Evolutionary conservation across 306 rosid species (phyloP), one percentile per base, ranked within the genome.

Genomic region (Sindora glabra): DNA sequence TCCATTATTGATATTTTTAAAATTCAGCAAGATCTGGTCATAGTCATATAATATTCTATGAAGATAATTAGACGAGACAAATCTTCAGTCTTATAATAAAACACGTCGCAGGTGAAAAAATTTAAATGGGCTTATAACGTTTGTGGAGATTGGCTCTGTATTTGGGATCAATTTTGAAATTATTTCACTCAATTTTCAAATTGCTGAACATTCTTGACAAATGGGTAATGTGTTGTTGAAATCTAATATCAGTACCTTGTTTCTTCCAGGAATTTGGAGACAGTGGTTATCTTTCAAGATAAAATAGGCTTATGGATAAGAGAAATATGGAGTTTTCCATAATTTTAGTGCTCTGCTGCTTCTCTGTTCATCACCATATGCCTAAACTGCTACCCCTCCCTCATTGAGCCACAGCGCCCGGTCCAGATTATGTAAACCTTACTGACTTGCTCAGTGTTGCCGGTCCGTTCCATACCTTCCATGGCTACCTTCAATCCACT

Each of bases 401-500:
- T 57, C n/a, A 81, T 58, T 75, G 92, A 7, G 95, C 99, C 1
- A 96, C 99, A 0, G 97, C 99, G 0, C 99, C 99, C 0, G 89
- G 89, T 3, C 90, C 85, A 0, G 85, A 62, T 15, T 75, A 27
- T 9, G 95, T 92, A 8, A 84, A 89, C 82, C 95, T 92, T 26
- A 84, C 96, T 0, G 87, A 77, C 0, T 69, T 92, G 50, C 84
- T 92, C 56, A 54, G 48, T 5, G 94, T 92, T 29, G 96, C 97
- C 3, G 99, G 99, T 15, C 99, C 99, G 26, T 92, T 92, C 69
- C 81, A 76, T 62, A 86, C 87, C 29, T 92, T 86, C 82, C 99
- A 89, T 2, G 12, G 39, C 65, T 74, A 80, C 77, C 82, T 83
- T 37, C 19, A 81, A 19, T 89, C 96, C 66, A 92, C 96, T 51